Evolutionary conservation across 2,329 filamentous ascomycete species (phyloP), one percentile per base, ranked within the genome.

Genomic region (Cordyceps tenuipes): DNA sequence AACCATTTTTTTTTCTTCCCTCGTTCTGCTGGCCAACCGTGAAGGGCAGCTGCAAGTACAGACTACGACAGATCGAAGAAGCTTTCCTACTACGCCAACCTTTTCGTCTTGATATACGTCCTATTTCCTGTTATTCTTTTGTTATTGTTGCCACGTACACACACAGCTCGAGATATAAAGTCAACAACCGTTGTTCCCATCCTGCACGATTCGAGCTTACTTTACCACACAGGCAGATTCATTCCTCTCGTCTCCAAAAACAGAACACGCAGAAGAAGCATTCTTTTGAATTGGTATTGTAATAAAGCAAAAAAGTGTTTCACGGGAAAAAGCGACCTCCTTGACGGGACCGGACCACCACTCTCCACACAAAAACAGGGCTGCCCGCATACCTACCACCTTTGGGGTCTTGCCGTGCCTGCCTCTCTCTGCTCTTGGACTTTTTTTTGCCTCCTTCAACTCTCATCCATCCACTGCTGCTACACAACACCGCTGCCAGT

Each of bases 261-360:
- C 15, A 47, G 17, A 19, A 29, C 10, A 41, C 26, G 19, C 17
- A 29, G 44, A 57, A 39, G 43, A 48, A 44, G 34, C 23, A 43
- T 43, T 47, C 53, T 43, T 44, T 48, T 57, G 43, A 57, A 48
- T 44, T 58, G 56, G 56, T 34, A 58, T 51, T 58, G 43, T 21
- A 41, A 54, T 29, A 19, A 44, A 2, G 23, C 3, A 41, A 41
- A 51, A 2, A 31, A 51, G 56, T 58, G 56, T 58, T 58, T 58
- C 39, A 57, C 43, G 13, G 36, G 36, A 41, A 51, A 50, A 23
- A 17, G 47, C 47, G 26, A 58, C 21, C 23, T 34, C 12, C 26
- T 48, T 26, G 36, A 49, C n/a, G 56, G 47, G 47, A 43, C 53
- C 41, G 39, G 41, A 39, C 54, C 54, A 41, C 47, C 34, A 47